These are phyloP conservation scores for Phlebopus sp. DNA, from an alignment of 1,284 basidiomycete genomes.

Conservation along the genomic window DNA sequence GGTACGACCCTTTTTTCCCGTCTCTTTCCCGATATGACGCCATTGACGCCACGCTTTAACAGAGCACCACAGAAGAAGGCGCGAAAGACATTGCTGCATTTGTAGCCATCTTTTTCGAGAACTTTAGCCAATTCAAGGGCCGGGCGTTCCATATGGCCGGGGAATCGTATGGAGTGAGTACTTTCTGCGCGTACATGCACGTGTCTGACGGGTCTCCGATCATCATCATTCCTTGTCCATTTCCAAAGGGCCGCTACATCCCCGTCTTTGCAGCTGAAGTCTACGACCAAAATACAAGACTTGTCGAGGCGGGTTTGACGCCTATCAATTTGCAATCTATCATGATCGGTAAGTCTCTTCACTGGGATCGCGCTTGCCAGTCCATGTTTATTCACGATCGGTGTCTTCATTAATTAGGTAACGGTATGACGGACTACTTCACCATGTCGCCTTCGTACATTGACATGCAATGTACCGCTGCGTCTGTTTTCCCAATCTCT, in stretches of 20 bases:
- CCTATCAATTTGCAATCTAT: slow-evolving; percentile 79
- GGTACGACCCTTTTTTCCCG: slow-evolving; percentile 21
- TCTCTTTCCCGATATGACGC: neutral
- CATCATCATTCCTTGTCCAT: neutral
- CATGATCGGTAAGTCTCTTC: slow-evolving; percentile 62
- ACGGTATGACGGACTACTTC: slow-evolving; percentile 50
- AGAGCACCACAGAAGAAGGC: slow-evolving; percentile 57
- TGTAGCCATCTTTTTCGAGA: slow-evolving; percentile 63
- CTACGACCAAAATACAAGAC: slow-evolving; percentile 70
- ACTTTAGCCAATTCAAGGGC: slow-evolving; percentile 55
- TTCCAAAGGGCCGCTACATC: slow-evolving; percentile 70
- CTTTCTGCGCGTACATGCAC: neutral
- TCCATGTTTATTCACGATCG: neutral
- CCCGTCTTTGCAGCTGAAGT: slow-evolving; percentile 81
- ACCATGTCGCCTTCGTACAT: slow-evolving; percentile 42
- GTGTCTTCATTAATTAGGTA: slow-evolving; percentile 39
- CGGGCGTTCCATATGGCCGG: slow-evolving; percentile 60
- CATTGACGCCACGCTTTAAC: neutral
- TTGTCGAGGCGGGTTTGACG: slow-evolving; percentile 57
- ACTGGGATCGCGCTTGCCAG: no score
- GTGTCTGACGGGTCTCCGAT: neutral
- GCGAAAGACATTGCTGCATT: slow-evolving; percentile 64
- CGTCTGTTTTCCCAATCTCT: slow-evolving; percentile 41
- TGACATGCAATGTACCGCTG: slow-evolving; percentile 51
- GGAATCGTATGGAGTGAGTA: slow-evolving; percentile 54